Base-by-base conservation (phyloP, 495 filamentous ascomycete genomes). In the Choiromyces venosus region DNA sequence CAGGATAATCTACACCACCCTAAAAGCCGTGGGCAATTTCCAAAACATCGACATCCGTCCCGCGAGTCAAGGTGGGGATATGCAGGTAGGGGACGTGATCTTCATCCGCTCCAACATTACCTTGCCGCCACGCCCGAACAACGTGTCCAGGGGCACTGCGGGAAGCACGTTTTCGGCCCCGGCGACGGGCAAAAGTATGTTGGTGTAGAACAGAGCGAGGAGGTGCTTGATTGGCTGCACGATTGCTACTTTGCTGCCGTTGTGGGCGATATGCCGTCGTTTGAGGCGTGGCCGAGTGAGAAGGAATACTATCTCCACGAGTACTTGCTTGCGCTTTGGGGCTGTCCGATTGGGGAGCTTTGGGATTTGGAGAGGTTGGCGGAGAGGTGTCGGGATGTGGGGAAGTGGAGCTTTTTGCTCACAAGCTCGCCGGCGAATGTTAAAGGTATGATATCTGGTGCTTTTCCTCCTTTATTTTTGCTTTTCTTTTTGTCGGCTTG, bases 401-500 rank as follows among this genome's bases (percentile, higher is more conserved):
- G 86, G 21, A 85, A 85, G 78, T 92, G 90, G 86, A 87, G 84
- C 38, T 92, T 93, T 79, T 87, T 93, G 75, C 81, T 93, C 68
- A 90, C 88, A 1, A 89, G 87, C 80, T 85, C 83, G 38, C 88
- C 88, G 35, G 81, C 88, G 78, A 89, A 91, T 81, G 87, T 87
- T 72, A 83, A 85, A 52, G 86, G 87, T 78, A 79, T 67, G 80
- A 71, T 12, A 29, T n/a, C n/a, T 9, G 25, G 8, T 16, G 12
- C 25, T 16, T 16, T 33, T 33, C 25, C 52, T 61, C 52, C 4
- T 5, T 16, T 14, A 56, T 56, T 29, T 56, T 8, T n/a, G 46
- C n/a, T 12, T 29, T 56, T 25, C n/a, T n/a, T n/a, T n/a, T n/a
- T n/a, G n/a, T n/a, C 29, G 44, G n/a, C 44, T 46, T 25, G 52